Base-by-base conservation (phyloP, 1,139 yeast species). In the Suhomyces maxii region DNA sequence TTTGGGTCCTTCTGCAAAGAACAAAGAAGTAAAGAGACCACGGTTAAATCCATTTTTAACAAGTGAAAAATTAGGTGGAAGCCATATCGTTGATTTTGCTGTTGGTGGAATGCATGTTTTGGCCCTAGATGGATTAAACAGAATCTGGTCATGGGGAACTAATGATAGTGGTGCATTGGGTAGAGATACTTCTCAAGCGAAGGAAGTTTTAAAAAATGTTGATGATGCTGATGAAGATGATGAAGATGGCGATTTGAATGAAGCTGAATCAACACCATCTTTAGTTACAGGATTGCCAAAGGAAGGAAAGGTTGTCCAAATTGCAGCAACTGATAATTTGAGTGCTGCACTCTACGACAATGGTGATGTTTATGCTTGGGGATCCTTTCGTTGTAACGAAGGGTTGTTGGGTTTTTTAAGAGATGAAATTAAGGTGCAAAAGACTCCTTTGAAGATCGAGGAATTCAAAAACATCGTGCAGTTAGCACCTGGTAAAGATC, bases 331-430 rank as follows among this genome's bases (percentile, higher is more conserved):
- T 11, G 99, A 93, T 62, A 91, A 90, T 57, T 69, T 91, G 52
- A 87, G 96, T 47, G 93, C 93, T 12, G 90, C 82, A 1, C 69
- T 95, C 48, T 79, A 85, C 42, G 84, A 80, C 39, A 84, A 82
- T 47, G 99, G 99, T 33, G 90, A 87, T 41, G 90, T 93, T 11
- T 93, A 86, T 67, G 96, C 98, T 0, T 93, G 99, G 98, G 99
- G 99, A 36, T 88, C 97, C 31, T 93, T 93, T 73, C 82, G 95
- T 58, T 86, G 87, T 71, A 90, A 85, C 55, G 99, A 93, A 67
- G 99, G 99, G 45, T 73, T 86, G 42, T 76, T 91, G 51, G 97
- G 97, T 2, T 93, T 89, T 67, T 80, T 82, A 53, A 82, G 84
- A 53, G 61, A 55, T 34, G 80, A 82, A 47, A 79, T 83, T 37